phyloP scores from a whole-genome alignment of 2,329 filamentous ascomycete genomes.

The Nemania sp. region DNA sequence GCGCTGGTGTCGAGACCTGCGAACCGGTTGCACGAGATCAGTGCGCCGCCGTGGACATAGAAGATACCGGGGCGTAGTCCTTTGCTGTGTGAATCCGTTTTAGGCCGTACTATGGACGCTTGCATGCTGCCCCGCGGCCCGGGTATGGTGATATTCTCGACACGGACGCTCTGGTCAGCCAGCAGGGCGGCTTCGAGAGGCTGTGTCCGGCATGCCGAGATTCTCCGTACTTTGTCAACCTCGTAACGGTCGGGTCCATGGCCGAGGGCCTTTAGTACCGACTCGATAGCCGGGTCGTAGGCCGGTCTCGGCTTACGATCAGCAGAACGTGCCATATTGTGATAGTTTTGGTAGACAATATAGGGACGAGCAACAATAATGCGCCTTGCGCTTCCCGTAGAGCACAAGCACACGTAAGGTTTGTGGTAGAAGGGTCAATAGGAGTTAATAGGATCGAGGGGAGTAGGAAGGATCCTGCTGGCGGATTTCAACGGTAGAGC shows the following conservation, averaged over 20 bases:
- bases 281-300: slow-evolving; percentile 36
- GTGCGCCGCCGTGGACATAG: slow-evolving; percentile 40
- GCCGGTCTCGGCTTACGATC: slow-evolving; percentile 37
- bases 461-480: neutral
- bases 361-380: slow-evolving; percentile 8
- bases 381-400: slow-evolving; percentile 6
- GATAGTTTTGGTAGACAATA: slow-evolving; percentile 17
- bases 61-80: slow-evolving; percentile 36
- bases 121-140: slow-evolving; percentile 33
- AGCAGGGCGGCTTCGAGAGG: slow-evolving; percentile 36
- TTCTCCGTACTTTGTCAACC: slow-evolving; percentile 35
- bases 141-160: slow-evolving; percentile 34
- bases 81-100: slow-evolving; percentile 25
- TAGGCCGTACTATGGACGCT: slow-evolving; percentile 34
- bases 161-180: slow-evolving; percentile 34
- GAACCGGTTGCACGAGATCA: slow-evolving; percentile 39
- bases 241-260: slow-evolving; percentile 34
- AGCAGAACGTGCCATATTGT: slow-evolving; percentile 31
- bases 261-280: slow-evolving; percentile 32
- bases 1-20: slow-evolving; percentile 39
- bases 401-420: neutral
- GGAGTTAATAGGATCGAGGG: neutral
- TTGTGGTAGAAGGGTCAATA: no score
- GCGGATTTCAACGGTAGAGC: no score
- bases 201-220: slow-evolving; percentile 31